These are phyloP conservation scores for Corymbia citriodora DNA, from an alignment of 441 rosid genomes.

Conservation along the genomic window DNA sequence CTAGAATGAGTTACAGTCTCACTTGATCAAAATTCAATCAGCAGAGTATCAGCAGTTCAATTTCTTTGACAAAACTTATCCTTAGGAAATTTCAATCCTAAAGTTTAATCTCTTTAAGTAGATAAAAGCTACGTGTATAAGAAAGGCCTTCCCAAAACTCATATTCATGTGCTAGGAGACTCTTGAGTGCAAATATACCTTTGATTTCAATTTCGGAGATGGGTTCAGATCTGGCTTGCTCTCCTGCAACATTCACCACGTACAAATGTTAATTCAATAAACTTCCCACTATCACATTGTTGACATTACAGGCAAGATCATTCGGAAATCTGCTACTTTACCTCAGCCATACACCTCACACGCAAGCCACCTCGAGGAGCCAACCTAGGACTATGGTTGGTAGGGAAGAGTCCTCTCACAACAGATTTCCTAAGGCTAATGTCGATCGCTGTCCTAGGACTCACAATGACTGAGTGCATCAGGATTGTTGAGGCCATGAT, in stretches of 20 bases:
- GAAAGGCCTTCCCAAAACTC: neutral
- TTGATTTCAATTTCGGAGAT: neutral
- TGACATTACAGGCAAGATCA: neutral
- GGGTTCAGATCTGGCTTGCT: neutral
- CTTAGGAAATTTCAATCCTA: neutral
- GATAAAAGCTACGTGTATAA: neutral
- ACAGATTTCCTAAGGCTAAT: neutral
- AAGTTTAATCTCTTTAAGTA: neutral
- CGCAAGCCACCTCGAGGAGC: constrained; percentile 13
- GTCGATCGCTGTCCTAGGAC: constrained; percentile 1
- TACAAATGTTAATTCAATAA: neutral
- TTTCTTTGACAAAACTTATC: neutral
- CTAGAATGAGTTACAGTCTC: neutral
- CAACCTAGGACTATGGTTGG: constrained; percentile 5
- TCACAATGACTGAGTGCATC: constrained; percentile 30
- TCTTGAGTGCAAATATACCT: neutral
- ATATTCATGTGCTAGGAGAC: neutral
- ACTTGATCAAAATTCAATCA: neutral
- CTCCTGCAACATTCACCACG: neutral
- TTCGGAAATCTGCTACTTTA: neutral
- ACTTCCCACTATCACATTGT: neutral
- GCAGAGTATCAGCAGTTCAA: neutral
- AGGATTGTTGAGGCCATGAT: neutral
- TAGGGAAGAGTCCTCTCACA: constrained; percentile 5
- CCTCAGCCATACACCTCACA: constrained; percentile 48